Evolutionary conservation across 257 asterid genomes (phyloP).

Genomic region (Paraleonurus japonicus): DNA sequence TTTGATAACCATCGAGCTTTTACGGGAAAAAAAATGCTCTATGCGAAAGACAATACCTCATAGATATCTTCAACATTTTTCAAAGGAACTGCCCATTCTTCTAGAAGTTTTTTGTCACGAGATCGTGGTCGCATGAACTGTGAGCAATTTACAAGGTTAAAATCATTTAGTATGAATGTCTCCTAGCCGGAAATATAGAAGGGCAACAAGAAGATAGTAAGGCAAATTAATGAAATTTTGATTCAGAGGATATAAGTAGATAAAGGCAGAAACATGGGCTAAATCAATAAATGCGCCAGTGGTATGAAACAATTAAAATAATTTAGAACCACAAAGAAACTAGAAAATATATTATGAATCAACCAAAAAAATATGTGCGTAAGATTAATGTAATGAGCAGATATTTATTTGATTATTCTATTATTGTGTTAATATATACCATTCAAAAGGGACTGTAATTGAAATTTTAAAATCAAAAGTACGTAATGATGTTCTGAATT

Average conservation of each 20-base stretch:
- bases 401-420: not conserved
- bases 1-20: conserved; percentile 12
- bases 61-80: conserved; percentile 60
- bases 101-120: conserved; percentile 74
- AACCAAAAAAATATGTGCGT: not conserved
- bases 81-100: conserved; percentile 87
- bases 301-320: not conserved
- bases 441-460: not conserved
- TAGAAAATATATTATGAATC: not conserved
- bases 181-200: not conserved
- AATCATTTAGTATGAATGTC: not conserved
- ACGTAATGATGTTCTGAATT: not conserved
- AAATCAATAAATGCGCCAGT: too few relatives aligned
- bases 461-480: not conserved
- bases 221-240: not conserved
- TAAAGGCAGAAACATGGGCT: too few relatives aligned
- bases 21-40: not conserved
- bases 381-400: not conserved
- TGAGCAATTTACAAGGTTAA: conserved; percentile 22
- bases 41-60: conserved; percentile 50
- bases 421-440: not conserved
- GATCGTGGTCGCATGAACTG: conserved; percentile 93
- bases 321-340: not conserved
- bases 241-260: too few relatives aligned
- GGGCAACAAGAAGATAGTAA: not conserved